Conservation (phyloP, 176 grass and related monocot species). For the Oryza meridionalis region DNA sequence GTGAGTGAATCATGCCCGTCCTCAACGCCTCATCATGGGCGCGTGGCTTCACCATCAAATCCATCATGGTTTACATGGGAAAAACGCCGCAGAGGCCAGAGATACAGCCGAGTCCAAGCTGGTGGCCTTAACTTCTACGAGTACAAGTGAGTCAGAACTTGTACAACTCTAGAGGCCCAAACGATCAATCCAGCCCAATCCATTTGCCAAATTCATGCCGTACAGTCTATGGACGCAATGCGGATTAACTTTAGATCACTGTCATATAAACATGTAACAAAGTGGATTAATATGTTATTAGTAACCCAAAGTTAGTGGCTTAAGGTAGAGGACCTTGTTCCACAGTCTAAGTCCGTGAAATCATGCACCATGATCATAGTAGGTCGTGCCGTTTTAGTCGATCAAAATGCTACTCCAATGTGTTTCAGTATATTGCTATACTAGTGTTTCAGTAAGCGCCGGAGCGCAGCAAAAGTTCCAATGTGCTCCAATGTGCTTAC, state of each 20-base stretch:
- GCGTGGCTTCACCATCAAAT: neutral
- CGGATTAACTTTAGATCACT: no score
- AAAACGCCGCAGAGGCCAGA: neutral
- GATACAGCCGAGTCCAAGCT: no score
- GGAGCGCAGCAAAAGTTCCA: neutral
- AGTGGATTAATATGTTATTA: no score
- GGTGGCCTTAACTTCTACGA: neutral
- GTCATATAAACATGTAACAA: no score
- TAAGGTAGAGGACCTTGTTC: no score
- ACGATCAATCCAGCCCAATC: neutral
- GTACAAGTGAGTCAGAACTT: neutral
- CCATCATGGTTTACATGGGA: neutral
- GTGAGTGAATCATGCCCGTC: neutral
- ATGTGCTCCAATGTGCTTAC: slow-evolving; percentile 45
- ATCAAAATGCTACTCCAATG: neutral
- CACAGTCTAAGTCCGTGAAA: no score
- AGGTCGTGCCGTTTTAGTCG: neutral
- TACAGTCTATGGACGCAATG: no score
- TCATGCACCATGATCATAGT: neutral
- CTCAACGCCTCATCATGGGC: neutral
- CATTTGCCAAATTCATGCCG: no score
- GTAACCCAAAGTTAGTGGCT: no score
- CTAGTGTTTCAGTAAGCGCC: neutral
- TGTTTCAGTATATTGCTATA: neutral
- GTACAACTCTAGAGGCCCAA: neutral